Evolutionary conservation across 257 asterid genomes (phyloP), one percentile per base, ranked within the genome.

Genomic region (Forsythia suspensa): DNA sequence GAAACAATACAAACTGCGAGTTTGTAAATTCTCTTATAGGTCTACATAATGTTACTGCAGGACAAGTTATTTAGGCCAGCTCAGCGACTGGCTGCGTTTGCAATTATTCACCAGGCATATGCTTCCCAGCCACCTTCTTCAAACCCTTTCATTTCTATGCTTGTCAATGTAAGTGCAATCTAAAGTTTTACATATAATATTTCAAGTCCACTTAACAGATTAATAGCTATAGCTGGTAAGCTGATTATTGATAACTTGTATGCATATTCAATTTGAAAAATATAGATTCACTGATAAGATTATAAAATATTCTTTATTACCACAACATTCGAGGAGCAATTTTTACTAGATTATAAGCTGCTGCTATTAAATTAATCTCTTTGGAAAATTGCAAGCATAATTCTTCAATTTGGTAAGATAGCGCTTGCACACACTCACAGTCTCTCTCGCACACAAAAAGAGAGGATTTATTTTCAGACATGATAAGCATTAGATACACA

Each of bases 81-180:
- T 57, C 96, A 94, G 89, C 84, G 97, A 75, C 85, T 94, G 88
- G 84, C 91, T 85, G 92, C 95, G 24, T 84, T 89, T 83, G 92
- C 98, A 40, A 82, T 94, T 77, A 84, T 94, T 80, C 84, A 86
- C 71, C 95, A 91, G 78, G 91, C 89, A n/a, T 92, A 94, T 84
- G 89, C 97, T 41, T 88, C 92, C 8, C 96, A 89, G 74, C 91
- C 79, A 76, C 94, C 97, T 75, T 89, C 94, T 15, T 88, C 89
- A 51, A 94, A 91, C 78, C 97, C 98, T 21, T 92, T 90, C 84
- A 76, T 89, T 71, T 82, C 92, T 21, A 85, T 81, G 89, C 96
- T 94, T 81, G 88, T 94, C 4, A 85, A 90, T 82, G 98, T 94
- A 88, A 89, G 94, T 81, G 80, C 55, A 48, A 73, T 42, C 11